Percentiles rank a stretch among this genome's conserved stretches.
These are phyloP conservation scores for Phytophthora fragariae DNA, from an alignment of 352 stramenopile species.

Conservation along the genomic window DNA sequence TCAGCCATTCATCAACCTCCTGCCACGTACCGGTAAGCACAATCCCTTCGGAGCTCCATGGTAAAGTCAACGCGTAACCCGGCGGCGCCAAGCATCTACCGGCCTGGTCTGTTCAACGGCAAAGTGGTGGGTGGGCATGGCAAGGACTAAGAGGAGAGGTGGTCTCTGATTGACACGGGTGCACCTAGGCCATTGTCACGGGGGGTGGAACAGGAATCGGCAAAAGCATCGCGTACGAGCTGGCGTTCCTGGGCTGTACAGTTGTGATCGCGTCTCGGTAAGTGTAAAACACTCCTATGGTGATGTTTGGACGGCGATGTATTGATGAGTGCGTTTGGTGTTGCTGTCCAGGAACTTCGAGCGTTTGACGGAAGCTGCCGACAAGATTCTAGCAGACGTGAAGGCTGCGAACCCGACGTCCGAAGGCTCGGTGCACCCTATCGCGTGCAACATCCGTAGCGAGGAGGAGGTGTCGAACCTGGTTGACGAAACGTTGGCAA, in stretches of 20 bases:
- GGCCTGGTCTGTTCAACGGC: slow-evolving; percentile 59
- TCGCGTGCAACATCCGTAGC: slow-evolving; percentile 70
- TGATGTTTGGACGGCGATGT: neutral
- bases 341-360: slow-evolving; percentile 53
- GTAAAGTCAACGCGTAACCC: slow-evolving; percentile 43
- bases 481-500: slow-evolving; percentile 65
- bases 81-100: slow-evolving; percentile 56
- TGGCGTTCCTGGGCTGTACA: slow-evolving; percentile 69
- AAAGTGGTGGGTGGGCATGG: slow-evolving; percentile 58
- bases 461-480: slow-evolving; percentile 72
- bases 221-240: slow-evolving; percentile 74
- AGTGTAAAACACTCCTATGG: neutral
- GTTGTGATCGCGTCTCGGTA: slow-evolving; percentile 76
- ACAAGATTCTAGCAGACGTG: slow-evolving; percentile 56
- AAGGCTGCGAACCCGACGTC: slow-evolving; percentile 31
- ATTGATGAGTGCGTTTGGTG: neutral
- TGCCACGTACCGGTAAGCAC: slow-evolving; percentile 15
- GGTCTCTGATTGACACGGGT: neutral
- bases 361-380: slow-evolving; percentile 55
- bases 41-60: neutral
- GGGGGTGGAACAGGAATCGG: slow-evolving; percentile 84
- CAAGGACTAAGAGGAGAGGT: neutral
- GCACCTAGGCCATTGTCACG: slow-evolving; percentile 66
- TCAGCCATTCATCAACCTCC: slow-evolving; percentile 16
- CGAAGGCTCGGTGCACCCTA: slow-evolving; percentile 43